Base-by-base conservation (phyloP, 169 alveolate species). In the Theileria luwenshuni region DNA sequence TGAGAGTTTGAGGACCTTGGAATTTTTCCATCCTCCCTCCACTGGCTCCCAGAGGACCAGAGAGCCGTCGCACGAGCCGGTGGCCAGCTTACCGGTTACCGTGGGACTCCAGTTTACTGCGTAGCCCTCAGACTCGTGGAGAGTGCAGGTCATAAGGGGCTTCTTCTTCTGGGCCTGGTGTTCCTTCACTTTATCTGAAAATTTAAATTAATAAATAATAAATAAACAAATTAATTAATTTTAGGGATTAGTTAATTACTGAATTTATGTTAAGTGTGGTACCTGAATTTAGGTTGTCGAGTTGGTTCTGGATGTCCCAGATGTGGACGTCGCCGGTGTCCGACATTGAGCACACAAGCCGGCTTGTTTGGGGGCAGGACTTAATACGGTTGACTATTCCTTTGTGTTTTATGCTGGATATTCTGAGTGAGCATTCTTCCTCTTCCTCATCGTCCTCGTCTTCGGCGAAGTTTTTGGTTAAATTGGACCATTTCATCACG, bases 41-140 rank as follows among this genome's bases (percentile, higher is more conserved):
- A 65, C 62, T 2, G 94, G 94, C 41, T 60, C 33, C 92, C 92
- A 89, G 48, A 74, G 42, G 25, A 69, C 85, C 12, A 89, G 23
- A 48, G 69, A 76, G 0, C 94, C 94, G 28, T 72, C 62, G 48
- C 89, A 83, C 48, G 80, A 90, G 1, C 94, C 94, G 17, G 91
- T 85, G 10, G 89, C 86, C 42, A 89, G 81, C 19, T 70, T 54
- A 13, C 90, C 94, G 7, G 86, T 84, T 30, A 71, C 58, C 19
- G 69, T 23, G 3, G 80, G 86, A 45, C 83, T 89, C 94, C 94
- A 89, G 15, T 77, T 87, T 12, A 89, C 77, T 49, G 90, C 90
- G 45, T 85, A 89, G n/a, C 94, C 94, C 69, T 89, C 94, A 17
- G n/a, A 59, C 6, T 47, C 67, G 61, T 89, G 94, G n/a, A 62